Evolutionary conservation across 306 rosid genomes (phyloP).

Genomic region (Lagenaria siceraria): DNA sequence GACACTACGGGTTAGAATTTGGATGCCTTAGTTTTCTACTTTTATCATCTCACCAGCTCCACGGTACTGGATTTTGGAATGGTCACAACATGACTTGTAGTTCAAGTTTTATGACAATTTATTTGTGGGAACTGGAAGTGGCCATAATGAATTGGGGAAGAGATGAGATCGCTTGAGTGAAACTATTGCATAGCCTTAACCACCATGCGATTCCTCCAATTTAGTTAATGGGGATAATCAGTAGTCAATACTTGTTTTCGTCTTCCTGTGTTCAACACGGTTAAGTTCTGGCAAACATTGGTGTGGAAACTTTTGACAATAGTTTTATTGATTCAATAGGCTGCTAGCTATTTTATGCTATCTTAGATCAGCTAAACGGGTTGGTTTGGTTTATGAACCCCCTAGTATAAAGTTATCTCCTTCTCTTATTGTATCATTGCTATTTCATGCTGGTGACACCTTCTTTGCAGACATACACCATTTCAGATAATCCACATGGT

Average conservation of each 20-base stretch:
- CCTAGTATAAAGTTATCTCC: neutral
- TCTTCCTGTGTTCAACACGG: neutral
- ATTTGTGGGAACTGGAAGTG: neutral
- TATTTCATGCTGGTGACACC: neutral
- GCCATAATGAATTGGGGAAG: neutral
- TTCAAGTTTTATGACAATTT: neutral
- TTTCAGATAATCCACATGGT: conserved; percentile 73
- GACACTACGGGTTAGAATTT: neutral
- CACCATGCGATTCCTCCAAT: neutral
- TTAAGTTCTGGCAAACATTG: neutral
- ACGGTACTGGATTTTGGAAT: neutral
- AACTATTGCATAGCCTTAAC: neutral
- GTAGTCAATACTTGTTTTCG: neutral
- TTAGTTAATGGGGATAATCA: neutral
- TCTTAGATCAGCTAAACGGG: neutral
- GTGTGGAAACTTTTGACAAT: neutral
- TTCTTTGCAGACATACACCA: conserved; percentile 62
- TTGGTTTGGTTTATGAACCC: neutral
- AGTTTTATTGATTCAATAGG: neutral
- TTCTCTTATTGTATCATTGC: neutral
- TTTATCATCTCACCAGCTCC: neutral
- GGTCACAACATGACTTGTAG: neutral
- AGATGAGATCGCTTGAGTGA: neutral
- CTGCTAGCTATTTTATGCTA: neutral
- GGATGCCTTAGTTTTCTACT: neutral